Base-by-base conservation (phyloP, 2,329 filamentous ascomycete genomes). In the Chrysoporthe cubensis region DNA sequence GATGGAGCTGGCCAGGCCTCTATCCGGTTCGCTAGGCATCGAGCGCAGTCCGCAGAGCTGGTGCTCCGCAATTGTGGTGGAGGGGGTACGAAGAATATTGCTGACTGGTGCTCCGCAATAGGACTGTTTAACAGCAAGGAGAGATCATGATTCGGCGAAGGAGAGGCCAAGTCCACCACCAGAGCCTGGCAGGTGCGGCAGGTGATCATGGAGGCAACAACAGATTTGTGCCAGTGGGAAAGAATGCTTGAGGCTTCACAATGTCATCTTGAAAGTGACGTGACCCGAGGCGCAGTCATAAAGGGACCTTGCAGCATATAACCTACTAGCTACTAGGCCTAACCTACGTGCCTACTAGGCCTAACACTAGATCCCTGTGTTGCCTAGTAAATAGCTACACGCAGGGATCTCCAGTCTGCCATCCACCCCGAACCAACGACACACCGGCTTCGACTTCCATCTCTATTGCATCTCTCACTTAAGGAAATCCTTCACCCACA, bases 1-100 rank as follows among this genome's bases (percentile, higher is more conserved):
- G 26, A 64, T 48, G 3, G 69, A 70, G 64, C 40, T 64, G 60
- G 60, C 58, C 42, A 70, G 66, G 14, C 69, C 69, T 32, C 52
- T 67, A 7, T 69, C 65, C 26, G 32, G 40, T 9, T 14, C 42
- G 6, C 40, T 40, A 48, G 50, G 37, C 61, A 63, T 60, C 11
- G 46, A 63, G 48, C 34, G 37, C 37, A 18, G 50, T 43, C 11
- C 14, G 21, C 21, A 40, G 54, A 21, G 40, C 34, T 42, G 60
- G 32, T 54, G 21, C 14, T 34, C 1, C 21, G 50, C 32, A 13
- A 32, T 54, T 21, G 43, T 48, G 13, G 1, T n/a, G 46, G 46
- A 46, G 16, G 44, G 21, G 26, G 21, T 11, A 26, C 21, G 32
- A 54, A 6, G 16, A 26, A 54, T 54, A 13, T 32, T 34, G 50